Conservation (phyloP, 1,139 yeast genomes). For the Hyphopichia wangnamkhiaoensis region DNA sequence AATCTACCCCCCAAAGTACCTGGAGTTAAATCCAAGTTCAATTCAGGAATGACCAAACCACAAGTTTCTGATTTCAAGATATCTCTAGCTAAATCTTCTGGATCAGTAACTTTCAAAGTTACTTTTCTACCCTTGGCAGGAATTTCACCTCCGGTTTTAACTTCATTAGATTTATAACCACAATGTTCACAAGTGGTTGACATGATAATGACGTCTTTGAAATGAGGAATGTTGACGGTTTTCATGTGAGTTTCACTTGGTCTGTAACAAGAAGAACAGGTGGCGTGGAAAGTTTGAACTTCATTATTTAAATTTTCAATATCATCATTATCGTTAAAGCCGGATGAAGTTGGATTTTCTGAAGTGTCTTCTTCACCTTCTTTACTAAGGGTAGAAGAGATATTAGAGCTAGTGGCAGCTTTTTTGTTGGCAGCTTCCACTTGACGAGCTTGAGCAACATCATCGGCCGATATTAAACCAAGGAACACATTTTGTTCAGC, state of each 20-base stretch:
- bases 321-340: constrained; percentile 71
- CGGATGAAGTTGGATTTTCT: constrained; percentile 50
- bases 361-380: constrained; percentile 7
- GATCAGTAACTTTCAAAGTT: constrained; percentile 76
- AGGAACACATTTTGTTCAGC: constrained; percentile 85
- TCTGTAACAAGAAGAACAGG: constrained; percentile 86
- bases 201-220: constrained; percentile 96
- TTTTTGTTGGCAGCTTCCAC: constrained; percentile 39
- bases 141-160: constrained; percentile 96
- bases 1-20: constrained; percentile 98
- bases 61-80: constrained; percentile 94
- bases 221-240: constrained; percentile 94
- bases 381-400: constrained; percentile 23
- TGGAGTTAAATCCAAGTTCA: constrained; percentile 86
- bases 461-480: constrained; percentile 84
- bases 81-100: constrained; percentile 93
- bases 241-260: constrained; percentile 95
- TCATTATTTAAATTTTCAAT: constrained; percentile 85
- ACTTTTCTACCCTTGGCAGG: constrained; percentile 83
- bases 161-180: constrained; percentile 97
- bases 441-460: constrained; percentile 57
- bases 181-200: constrained; percentile 90
- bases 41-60: constrained; percentile 81
- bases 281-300: constrained; percentile 89
- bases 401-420: constrained; percentile 36